phyloP scores from a whole-genome alignment of 108 stramenopile genomes.

The Licmophora abbreviata region DNA sequence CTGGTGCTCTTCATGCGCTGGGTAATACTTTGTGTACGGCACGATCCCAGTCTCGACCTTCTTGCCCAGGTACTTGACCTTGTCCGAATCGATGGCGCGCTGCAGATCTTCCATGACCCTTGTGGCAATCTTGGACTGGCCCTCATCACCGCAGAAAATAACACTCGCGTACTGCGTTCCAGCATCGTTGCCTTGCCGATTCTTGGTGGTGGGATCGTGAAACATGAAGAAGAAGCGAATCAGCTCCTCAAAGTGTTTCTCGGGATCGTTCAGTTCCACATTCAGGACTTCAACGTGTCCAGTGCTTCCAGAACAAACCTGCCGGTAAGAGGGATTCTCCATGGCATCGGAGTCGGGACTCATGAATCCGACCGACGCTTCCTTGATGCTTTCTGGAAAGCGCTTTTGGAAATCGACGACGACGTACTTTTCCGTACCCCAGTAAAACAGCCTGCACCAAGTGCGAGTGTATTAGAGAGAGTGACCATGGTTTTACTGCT shows the following conservation, averaged over 20 bases:
- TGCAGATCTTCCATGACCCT: conserved; percentile 57
- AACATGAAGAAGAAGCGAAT: conserved; percentile 76
- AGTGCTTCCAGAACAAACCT: conserved; percentile 39
- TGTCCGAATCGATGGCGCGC: conserved; percentile 15
- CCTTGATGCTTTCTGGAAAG: conserved; percentile 25
- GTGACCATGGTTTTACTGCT: no score
- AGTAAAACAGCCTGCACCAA: conserved; percentile 50
- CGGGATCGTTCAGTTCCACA: conserved; percentile 32
- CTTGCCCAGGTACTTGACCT: conserved; percentile 20
- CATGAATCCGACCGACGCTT: conserved; percentile 51
- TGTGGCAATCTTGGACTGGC: conserved; percentile 49
- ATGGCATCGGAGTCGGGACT: conserved; percentile 12
- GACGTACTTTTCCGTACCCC: conserved; percentile 62
- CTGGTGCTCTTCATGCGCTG: conserved; percentile 71
- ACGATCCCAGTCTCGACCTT: conserved; percentile 35
- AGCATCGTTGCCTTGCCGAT: conserved; percentile 86
- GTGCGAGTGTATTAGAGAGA: conserved; percentile 8
- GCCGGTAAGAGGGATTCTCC: conserved; percentile 37
- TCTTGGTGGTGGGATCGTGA: conserved; percentile 82
- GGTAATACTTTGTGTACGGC: conserved; percentile 39
- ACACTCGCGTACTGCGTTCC: conserved; percentile 82
- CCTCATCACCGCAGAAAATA: conserved; percentile 57
- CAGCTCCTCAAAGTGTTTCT: conserved; percentile 45
- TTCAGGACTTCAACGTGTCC: conserved; percentile 51
- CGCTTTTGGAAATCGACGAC: conserved; percentile 37